Evolutionary conservation across 257 asterid species (phyloP).

Genomic region (Ballota nigra): DNA sequence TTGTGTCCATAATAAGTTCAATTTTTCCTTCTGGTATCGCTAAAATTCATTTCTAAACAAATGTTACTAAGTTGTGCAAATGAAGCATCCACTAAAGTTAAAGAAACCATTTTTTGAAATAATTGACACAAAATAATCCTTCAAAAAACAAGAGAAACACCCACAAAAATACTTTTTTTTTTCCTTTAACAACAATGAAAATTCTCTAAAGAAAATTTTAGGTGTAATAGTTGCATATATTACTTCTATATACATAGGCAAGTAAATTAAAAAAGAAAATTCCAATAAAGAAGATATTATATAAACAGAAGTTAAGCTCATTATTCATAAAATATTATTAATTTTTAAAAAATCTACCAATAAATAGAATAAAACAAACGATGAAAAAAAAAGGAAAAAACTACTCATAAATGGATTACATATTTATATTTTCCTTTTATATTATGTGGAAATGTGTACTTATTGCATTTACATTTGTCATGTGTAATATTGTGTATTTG

Average conservation of each 20-base stretch:
- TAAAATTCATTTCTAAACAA: not conserved
- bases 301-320: not conserved
- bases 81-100: not conserved
- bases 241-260: not conserved
- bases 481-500: not conserved
- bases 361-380: not conserved
- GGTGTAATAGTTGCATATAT: not conserved
- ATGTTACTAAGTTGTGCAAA: not conserved
- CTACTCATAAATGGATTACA: not conserved
- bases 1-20: slow-evolving; percentile 10
- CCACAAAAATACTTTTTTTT: no score
- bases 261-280: no score
- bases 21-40: slow-evolving; percentile 14
- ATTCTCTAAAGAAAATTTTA: not conserved
- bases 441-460: not conserved
- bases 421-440: not conserved
- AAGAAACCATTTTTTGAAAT: not conserved
- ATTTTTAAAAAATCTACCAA: no score
- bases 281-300: not conserved
- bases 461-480: not conserved
- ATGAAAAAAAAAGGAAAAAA: not conserved
- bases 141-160: not conserved
- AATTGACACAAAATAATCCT: not conserved
- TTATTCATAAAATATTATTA: no score
- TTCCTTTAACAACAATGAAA: not conserved